Base-by-base conservation (phyloP, 108 stramenopile species). In the Parietichytrium sp. region DNA sequence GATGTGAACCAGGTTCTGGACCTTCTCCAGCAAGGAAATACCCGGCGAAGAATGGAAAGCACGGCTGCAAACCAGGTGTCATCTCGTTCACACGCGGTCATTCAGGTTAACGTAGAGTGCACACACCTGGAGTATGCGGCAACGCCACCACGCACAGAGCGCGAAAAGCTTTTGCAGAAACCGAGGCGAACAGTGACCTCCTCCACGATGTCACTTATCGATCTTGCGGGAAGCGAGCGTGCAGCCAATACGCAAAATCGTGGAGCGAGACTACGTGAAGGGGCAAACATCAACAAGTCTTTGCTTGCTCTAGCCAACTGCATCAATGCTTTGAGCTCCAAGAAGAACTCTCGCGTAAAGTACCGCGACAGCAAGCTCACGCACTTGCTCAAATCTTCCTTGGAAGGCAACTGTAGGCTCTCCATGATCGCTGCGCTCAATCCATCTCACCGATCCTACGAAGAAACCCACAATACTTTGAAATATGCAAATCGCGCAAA, bases 401-500 rank as follows among this genome's bases (percentile, higher is more conserved):
- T 78, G 25, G 82, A 96, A 16, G 98, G 98, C 20, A 98, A 98
- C 82, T 95, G 96, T 85, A 93, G 96, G 48, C 97, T 96, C 0
- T 89, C 96, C 20, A 97, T 98, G 96, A 94, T 98, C 82, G 96
- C 96, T 3, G 95, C 95, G 52, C 94, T 96, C 10, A 92, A 92
- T 26, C 93, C 93, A 2, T 90, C 95, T 8, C 80, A 83, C 7
- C 85, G 80, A 29, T 89, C 93, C 78, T 88, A 94, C 78, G 96
- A 96, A 72, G 97, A 98, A 84, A 95, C 94, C 6, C 72, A 96
- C 18, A 97, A 96, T 85, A 95, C 94, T 55, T 84, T 98, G 15
- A 92, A 96, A 54, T 98, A 97, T 84, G 96, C 98, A 16, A 95
- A 96, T 79, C 88, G 98, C 3, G 98, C 98, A 38, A 97, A 96